These are phyloP conservation scores for Cucurbita argyrosperma DNA, from an alignment of 306 rosid species.

Conservation along the genomic window DNA sequence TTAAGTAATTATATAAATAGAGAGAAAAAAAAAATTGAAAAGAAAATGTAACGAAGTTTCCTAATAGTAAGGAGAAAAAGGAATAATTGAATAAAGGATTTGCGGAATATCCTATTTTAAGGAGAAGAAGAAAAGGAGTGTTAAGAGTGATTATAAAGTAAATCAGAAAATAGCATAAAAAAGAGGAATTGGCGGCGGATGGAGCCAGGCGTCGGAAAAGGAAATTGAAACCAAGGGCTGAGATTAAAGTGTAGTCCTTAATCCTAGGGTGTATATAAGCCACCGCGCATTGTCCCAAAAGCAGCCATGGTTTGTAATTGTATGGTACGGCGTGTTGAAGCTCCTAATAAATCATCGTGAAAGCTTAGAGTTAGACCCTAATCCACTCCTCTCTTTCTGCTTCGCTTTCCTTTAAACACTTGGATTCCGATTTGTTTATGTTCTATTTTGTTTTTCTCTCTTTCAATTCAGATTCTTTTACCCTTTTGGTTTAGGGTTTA, in stretches of 20 bases:
- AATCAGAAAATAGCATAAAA: no score
- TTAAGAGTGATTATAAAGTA: no score
- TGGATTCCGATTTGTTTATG: background rate
- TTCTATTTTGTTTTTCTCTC: background rate
- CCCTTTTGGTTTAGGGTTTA: background rate
- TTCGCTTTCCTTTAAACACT: background rate
- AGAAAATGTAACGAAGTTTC: no score
- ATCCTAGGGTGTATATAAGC: slow-evolving; percentile 28
- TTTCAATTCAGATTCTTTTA: slow-evolving; percentile 1
- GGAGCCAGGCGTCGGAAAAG: background rate
- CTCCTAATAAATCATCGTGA: slow-evolving; percentile 14
- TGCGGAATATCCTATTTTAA: no score
- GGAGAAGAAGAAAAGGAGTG: no score
- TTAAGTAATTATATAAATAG: no score
- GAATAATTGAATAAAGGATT: no score
- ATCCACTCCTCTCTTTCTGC: slow-evolving; percentile 21
- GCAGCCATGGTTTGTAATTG: slow-evolving; percentile 36
- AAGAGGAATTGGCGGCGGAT: slow-evolving; percentile 50
- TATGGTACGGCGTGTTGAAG: slow-evolving; percentile 28
- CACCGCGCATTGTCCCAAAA: slow-evolving; percentile 47
- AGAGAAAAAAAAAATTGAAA: no score
- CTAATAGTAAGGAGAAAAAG: no score
- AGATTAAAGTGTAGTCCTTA: background rate
- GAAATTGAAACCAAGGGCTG: slow-evolving; percentile 15
- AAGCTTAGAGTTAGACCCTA: slow-evolving; percentile 15